Base-by-base conservation (phyloP, 2,329 filamentous ascomycete species). In the Chaetomiaceae sp. region DNA sequence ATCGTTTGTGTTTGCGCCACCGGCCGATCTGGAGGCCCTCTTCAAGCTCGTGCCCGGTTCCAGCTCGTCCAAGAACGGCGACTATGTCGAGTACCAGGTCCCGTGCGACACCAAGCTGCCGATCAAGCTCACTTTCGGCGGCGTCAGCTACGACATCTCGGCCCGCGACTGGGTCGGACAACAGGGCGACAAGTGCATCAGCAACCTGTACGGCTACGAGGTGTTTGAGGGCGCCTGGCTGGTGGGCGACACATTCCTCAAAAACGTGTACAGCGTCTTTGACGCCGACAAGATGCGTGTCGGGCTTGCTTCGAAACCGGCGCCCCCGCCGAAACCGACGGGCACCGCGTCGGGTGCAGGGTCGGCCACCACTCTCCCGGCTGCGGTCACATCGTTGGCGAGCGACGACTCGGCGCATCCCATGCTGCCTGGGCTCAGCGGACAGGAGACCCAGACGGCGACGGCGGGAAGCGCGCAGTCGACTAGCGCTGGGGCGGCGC, bases 251-350 rank as follows among this genome's bases (percentile, higher is more conserved):
- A 82, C 87, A 1, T 95, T 95, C 63, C 71, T 96, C 57, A 95
- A 95, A 73, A 95, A 95, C 62, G 90, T 95, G 15, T 95, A 95
- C 66, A 77, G 83, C 1, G 85, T 94, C 22, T 95, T 95, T 66
- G 91, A 96, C 67, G 82, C 81, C 49, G 89, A 92, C 58, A 65
- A 83, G 59, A 71, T 69, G 39, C 79, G 78, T 47, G 81, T 91
- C 59, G 87, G 72, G 14, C 72, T 75, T 53, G 71, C 72, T 34
- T 59, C 65, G 40, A 71, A 69, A 51, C 58, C 66, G 22, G 55
- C 59, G 14, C 44, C 60, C 11, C 53, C 64, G 23, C 44, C 58
- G 6, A 60, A 55, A 43, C 36, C 57, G 36, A 64, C 62, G 3
- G n/a, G n/a, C n/a, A 49, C 63, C 8, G 57, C 62, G 3, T 52